Base-by-base conservation (phyloP, 345 rosid species). In the Sisymbrium altissimum region DNA sequence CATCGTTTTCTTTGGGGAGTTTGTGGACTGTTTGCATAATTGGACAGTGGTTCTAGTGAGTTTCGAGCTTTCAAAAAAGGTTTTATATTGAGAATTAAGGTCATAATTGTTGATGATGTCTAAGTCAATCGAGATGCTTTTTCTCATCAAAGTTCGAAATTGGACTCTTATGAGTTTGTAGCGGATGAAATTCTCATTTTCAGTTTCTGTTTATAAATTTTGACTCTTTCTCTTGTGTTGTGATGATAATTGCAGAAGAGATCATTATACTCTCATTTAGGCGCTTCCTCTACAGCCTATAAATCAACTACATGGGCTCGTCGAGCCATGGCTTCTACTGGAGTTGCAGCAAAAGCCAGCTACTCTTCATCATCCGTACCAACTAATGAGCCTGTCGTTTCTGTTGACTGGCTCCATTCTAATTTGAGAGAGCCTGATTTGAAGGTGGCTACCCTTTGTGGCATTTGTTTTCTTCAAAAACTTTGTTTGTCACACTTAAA, bases 341-440 rank as follows among this genome's bases (percentile, higher is more conserved):
- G 66, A 21, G 63, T 64, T 50, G 84, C 78, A 29, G 27, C 74
- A 14, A 82, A 72, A 73, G 76, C 68, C 15, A 56, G 70, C 48
- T 91, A 70, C 73, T 88, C 90, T 0, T 80, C 87, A 11, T 81
- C 81, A 30, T 84, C 89, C 18, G 60, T 76, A 60, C 72, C 94
- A 52, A 66, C 83, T 32, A 85, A 70, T 68, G 96, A 88, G 60
- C 92, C 99, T 50, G 90, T 89, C 70, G 90, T 92, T 52, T 96
- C 98, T 39, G 99, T 85, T 57, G 97, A 92, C 81, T 92, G 99
- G 99, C 97, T 96, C 19, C 87, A 90, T 68, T 61, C 94, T 3
- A 92, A 92, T 72, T 91, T 90, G 48, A 82, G 67, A 74, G 89
- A 82, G 72, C 86, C 99, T 75, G 87, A 84, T 77, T 21, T 90